phyloP scores from a whole-genome alignment of 1,284 basidiomycete genomes.

The Testicularia cyperi region DNA sequence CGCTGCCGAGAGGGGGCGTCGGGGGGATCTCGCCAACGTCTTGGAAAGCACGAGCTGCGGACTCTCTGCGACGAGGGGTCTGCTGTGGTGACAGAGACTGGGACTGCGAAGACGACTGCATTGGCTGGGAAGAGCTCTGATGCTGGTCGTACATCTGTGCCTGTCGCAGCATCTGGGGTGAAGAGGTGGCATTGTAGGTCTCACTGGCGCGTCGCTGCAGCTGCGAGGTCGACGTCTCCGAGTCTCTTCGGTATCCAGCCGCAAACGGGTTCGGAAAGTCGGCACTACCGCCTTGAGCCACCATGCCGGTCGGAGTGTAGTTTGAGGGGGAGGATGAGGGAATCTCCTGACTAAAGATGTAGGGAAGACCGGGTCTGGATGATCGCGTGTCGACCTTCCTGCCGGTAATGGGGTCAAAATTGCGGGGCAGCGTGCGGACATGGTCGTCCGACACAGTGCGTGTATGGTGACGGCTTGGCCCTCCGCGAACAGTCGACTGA shows the following conservation, averaged over 20 bases:
- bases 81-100: too few relatives aligned
- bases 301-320: too few relatives aligned
- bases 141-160: too few relatives aligned
- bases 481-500: too few relatives aligned
- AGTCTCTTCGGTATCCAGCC: constrained; percentile 3
- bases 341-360: constrained; percentile 17
- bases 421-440: constrained; percentile 19
- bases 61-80: too few relatives aligned
- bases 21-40: too few relatives aligned
- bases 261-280: constrained; percentile 21
- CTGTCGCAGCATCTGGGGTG: not conserved
- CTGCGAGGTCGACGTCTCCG: constrained; percentile 23
- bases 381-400: constrained; percentile 2
- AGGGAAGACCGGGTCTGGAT: constrained; percentile 18
- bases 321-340: too few relatives aligned
- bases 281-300: too few relatives aligned
- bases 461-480: not conserved
- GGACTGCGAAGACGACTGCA: too few relatives aligned
- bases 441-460: constrained; percentile 10
- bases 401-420: constrained; percentile 30
- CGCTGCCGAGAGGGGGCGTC: too few relatives aligned
- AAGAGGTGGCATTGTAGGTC: constrained; percentile 11
- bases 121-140: too few relatives aligned
- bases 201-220: constrained; percentile 21
- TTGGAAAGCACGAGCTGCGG: too few relatives aligned